Evolutionary conservation across 345 rosid genomes (phyloP).

Genomic region (Citrus hindsii): DNA sequence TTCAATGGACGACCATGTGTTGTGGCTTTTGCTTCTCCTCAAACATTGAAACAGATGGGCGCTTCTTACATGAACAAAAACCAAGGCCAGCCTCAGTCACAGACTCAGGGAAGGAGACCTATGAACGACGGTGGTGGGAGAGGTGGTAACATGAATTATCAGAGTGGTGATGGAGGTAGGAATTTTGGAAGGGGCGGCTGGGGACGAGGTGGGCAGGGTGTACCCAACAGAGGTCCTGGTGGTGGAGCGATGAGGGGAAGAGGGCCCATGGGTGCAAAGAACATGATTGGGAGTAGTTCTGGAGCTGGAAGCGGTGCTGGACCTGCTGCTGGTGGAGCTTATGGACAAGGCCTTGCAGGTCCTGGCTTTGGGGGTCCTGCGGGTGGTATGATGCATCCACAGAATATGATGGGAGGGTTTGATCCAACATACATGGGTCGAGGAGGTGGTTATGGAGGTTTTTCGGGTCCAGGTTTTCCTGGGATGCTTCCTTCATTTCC

Average conservation of each 20-base stretch:
- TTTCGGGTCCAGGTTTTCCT: conserved; percentile 70
- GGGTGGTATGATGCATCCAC: conserved; percentile 76
- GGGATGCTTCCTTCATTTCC: conserved; percentile 80
- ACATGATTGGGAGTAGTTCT: conserved; percentile 42
- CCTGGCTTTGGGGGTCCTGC: conserved; percentile 64
- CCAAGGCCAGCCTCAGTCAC: conserved; percentile 64
- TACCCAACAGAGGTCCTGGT: conserved; percentile 54
- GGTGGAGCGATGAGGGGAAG: conserved; percentile 73
- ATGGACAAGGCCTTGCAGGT: conserved; percentile 70
- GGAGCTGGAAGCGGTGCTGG: conserved; percentile 39
- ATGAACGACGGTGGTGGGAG: conserved; percentile 61
- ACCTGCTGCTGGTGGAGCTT: conserved; percentile 44
- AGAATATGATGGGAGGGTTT: conserved; percentile 75
- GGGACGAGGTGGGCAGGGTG: conserved; percentile 72
- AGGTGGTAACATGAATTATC: conserved; percentile 68
- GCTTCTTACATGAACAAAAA: conserved; percentile 59
- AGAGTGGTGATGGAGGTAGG: conserved; percentile 70
- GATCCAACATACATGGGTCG: conserved; percentile 81
- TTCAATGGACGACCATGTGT: conserved; percentile 82
- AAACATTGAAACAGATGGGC: conserved; percentile 80
- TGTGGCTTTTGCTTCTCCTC: conserved; percentile 84
- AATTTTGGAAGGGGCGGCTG: conserved; percentile 72
- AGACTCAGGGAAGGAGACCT: conserved; percentile 65
- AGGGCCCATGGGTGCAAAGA: conserved; percentile 43
- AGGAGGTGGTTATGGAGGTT: conserved; percentile 75